Conservation (phyloP, 495 filamentous ascomycete species). For the Bryoglossum gracile region DNA sequence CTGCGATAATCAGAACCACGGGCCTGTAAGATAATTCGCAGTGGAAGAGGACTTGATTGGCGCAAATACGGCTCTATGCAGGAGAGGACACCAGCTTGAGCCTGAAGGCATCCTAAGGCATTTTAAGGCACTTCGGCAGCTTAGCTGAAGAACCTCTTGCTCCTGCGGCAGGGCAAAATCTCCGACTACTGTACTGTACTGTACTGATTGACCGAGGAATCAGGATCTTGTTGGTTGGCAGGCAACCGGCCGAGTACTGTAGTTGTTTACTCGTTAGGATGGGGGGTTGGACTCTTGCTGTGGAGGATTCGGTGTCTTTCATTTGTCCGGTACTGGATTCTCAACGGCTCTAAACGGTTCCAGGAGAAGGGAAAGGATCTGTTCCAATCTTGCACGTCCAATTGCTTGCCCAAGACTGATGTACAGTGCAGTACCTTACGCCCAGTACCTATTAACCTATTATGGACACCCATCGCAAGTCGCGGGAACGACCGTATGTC, state of each 20-base stretch:
- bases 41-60: slow-evolving; percentile 10
- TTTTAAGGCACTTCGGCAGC: no score
- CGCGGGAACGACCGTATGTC: neutral
- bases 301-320: no score
- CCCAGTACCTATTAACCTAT: no score
- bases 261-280: slow-evolving; percentile 1
- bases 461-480: no score
- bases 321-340: slow-evolving; percentile 22
- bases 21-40: neutral
- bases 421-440: no score
- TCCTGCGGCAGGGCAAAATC: no score
- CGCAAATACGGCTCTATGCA: slow-evolving; percentile 14
- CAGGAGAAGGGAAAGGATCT: neutral
- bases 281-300: neutral
- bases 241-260: neutral
- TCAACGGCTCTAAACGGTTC: slow-evolving; percentile 14
- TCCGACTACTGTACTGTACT: no score
- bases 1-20: neutral
- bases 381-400: neutral
- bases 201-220: no score
- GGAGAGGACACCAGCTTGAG: neutral
- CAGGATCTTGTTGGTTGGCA: neutral
- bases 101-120: neutral
- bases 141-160: no score
- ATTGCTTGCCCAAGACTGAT: no score